phyloP scores from a whole-genome alignment of 1,139 yeast species.

The Keqinozyma sinolaborantium region DNA sequence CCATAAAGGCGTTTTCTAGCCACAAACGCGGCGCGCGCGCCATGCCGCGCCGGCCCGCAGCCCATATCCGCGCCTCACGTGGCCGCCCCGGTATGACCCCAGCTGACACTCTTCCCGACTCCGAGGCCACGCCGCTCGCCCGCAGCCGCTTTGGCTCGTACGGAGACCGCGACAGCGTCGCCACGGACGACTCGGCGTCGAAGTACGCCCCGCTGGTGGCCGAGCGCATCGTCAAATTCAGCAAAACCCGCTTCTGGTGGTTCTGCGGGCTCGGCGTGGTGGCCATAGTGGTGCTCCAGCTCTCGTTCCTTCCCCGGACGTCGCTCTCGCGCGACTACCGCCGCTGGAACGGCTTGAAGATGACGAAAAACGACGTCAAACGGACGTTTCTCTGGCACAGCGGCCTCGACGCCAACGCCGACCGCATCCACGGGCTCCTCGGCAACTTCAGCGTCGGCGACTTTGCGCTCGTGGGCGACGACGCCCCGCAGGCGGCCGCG shows the following conservation, averaged over 20 bases:
- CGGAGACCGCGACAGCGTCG: not conserved
- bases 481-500: slow-evolving; percentile 21
- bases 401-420: slow-evolving; percentile 19
- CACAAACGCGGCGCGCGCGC: too few species aligned
- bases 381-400: slow-evolving; percentile 31
- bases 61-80: too few species aligned
- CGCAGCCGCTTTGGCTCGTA: not conserved
- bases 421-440: slow-evolving; percentile 23
- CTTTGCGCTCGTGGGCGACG: slow-evolving; percentile 24
- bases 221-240: slow-evolving; percentile 16
- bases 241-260: slow-evolving; percentile 45
- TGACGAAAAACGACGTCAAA: slow-evolving; percentile 64
- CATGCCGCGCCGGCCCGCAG: too few species aligned
- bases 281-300: slow-evolving; percentile 53
- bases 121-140: not conserved
- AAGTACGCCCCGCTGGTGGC: slow-evolving; percentile 8
- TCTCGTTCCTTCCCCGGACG: slow-evolving; percentile 83
- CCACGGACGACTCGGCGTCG: slow-evolving; percentile 2
- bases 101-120: too few species aligned
- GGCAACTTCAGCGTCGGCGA: slow-evolving; percentile 18
- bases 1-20: slow-evolving; percentile 43
- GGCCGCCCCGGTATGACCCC: too few species aligned
- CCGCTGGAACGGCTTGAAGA: slow-evolving; percentile 61
- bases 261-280: slow-evolving; percentile 52
- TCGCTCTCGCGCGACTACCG: slow-evolving; percentile 81